These are phyloP conservation scores for Dactylellina drechsleri DNA, from an alignment of 2,329 filamentous ascomycete species.

Conservation along the genomic window DNA sequence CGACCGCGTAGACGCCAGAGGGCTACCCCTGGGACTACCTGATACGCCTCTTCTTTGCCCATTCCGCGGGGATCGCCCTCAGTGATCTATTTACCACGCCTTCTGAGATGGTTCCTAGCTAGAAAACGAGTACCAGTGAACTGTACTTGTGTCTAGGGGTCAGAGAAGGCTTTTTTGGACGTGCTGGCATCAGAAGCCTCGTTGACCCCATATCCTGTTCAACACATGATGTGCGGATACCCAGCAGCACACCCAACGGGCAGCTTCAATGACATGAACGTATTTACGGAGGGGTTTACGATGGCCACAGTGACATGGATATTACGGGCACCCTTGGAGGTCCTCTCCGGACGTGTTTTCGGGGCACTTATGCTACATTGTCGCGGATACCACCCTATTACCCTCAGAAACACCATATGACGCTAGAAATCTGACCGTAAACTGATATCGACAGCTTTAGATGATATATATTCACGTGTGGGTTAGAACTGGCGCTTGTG, in stretches of 20 bases:
- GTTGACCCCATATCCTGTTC: slow-evolving; percentile 15
- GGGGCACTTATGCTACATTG: slow-evolving; percentile 1
- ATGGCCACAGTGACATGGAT: slow-evolving; percentile 3
- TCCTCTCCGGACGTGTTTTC: slow-evolving; percentile 3
- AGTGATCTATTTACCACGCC: too few relatives aligned
- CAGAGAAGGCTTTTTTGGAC: background rate
- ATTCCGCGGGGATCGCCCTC: background rate
- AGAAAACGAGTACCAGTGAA: background rate
- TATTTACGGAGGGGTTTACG: background rate
- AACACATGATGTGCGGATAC: slow-evolving; percentile 40
- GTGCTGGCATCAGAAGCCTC: slow-evolving; percentile 4
- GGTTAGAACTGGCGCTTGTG: slow-evolving; percentile 18
- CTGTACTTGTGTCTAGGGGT: background rate
- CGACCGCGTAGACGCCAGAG: slow-evolving; percentile 32
- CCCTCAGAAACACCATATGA: slow-evolving; percentile 2
- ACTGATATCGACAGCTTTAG: slow-evolving; percentile 3
- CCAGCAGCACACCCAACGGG: background rate
- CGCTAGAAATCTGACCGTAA: background rate
- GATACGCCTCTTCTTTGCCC: background rate
- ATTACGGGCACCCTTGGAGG: slow-evolving; percentile 1
- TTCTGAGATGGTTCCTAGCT: background rate
- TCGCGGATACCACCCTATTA: slow-evolving; percentile 6
- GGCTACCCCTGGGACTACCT: background rate
- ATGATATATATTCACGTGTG: background rate
- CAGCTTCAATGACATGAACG: slow-evolving; percentile 9